Conservation (phyloP, 345 rosid species). For the Trapa incisa region DNA sequence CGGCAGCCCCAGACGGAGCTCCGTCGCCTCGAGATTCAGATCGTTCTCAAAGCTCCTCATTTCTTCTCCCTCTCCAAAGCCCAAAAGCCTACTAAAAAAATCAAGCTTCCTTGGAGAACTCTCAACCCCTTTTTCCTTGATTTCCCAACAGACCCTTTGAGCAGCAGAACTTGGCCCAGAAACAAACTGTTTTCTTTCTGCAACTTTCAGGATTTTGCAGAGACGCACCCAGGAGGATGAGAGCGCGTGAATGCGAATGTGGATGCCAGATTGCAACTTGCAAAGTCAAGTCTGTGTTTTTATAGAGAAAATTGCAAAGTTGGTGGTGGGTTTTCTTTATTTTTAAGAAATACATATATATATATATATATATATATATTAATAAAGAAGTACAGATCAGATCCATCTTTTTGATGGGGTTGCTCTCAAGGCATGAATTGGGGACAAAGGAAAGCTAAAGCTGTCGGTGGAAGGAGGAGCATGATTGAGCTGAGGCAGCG, state of each 20-base stretch:
- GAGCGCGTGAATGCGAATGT: neutral
- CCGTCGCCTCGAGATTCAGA: conserved; percentile 71
- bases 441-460: conserved; percentile 65
- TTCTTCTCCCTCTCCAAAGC: neutral
- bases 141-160: neutral
- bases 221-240: too few species aligned
- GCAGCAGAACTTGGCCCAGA: neutral
- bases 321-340: neutral
- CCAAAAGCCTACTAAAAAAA: neutral
- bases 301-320: neutral
- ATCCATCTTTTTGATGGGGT: neutral
- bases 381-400: too few species aligned
- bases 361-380: too few species aligned
- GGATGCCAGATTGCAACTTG: neutral
- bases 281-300: neutral
- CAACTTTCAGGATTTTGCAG: neutral
- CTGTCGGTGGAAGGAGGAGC: conserved; percentile 68
- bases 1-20: conserved; percentile 80
- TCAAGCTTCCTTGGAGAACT: neutral
- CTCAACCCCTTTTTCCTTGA: neutral
- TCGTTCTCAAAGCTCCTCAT: conserved; percentile 42
- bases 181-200: neutral
- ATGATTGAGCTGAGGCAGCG: conserved; percentile 58
- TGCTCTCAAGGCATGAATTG: conserved; percentile 22
- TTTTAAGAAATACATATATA: too few species aligned